Conservation (phyloP, 257 asterid genomes). For the Forsythia viridissima region DNA sequence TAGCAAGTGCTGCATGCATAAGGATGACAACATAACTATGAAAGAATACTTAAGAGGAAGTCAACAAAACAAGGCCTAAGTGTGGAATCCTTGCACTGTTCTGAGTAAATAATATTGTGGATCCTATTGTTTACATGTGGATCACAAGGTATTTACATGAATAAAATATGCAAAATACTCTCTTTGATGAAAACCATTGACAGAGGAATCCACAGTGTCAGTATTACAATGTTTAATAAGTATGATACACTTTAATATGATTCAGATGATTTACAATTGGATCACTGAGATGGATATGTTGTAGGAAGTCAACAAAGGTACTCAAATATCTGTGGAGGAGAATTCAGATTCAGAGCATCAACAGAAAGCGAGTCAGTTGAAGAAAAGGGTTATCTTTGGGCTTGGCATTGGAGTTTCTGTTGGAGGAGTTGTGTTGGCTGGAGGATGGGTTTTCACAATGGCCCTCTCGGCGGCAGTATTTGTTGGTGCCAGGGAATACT, state of each 20-base stretch:
- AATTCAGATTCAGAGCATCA: conserved; percentile 37
- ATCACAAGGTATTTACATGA: background rate
- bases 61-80: background rate
- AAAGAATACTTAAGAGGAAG: conserved; percentile 8
- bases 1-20: conserved; percentile 8
- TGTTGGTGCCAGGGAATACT: conserved; percentile 84
- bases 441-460: conserved; percentile 86
- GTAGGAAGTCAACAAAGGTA: conserved; percentile 69
- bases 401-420: conserved; percentile 76
- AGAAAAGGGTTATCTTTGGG: conserved; percentile 82
- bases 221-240: background rate
- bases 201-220: background rate
- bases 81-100: conserved; percentile 4
- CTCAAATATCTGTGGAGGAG: conserved; percentile 37
- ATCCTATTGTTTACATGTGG: background rate
- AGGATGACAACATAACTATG: background rate
- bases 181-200: conserved; percentile 1
- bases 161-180: conserved; percentile 12
- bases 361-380: conserved; percentile 65
- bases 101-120: background rate
- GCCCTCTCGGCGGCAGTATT: conserved; percentile 81
- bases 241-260: conserved; percentile 13
- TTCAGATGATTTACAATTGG: conserved; percentile 27
- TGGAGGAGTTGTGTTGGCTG: conserved; percentile 92
- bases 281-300: conserved; percentile 42